phyloP scores from a whole-genome alignment of 345 rosid genomes.

The Eucalyptus tenuipes region DNA sequence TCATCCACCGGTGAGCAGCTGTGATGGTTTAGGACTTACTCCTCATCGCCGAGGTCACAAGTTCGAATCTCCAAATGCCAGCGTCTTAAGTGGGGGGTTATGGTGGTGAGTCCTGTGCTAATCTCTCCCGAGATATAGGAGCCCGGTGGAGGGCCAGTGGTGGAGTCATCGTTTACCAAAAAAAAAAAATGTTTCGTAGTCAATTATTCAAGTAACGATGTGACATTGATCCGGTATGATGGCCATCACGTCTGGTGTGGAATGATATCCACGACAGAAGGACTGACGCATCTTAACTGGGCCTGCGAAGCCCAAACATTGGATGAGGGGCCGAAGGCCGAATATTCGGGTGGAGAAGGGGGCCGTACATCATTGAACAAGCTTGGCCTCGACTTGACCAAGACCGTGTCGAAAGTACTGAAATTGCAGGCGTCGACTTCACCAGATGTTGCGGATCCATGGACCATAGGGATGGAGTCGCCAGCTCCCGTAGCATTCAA shows the following conservation, averaged over 20 bases:
- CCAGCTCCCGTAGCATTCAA: too few species aligned
- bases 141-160: too few species aligned
- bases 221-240: neutral
- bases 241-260: neutral
- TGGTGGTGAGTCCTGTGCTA: too few species aligned
- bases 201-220: neutral
- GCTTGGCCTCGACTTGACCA: neutral
- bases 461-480: fast-evolving
- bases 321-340: neutral
- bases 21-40: too few species aligned
- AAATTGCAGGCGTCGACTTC: neutral
- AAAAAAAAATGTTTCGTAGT: neutral
- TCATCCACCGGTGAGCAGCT: neutral
- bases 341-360: neutral
- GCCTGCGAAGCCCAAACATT: neutral
- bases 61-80: too few species aligned
- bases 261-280: fast-evolving
- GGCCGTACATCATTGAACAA: neutral
- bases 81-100: too few species aligned
- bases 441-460: neutral
- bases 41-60: too few species aligned
- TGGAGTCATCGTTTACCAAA: too few species aligned
- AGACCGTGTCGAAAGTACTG: neutral
- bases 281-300: neutral
- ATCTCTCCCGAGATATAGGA: too few species aligned